Evolutionary conservation across 1,139 yeast species (phyloP), one percentile per base, ranked within the genome.

Genomic region (Kodamaea derodonti): DNA sequence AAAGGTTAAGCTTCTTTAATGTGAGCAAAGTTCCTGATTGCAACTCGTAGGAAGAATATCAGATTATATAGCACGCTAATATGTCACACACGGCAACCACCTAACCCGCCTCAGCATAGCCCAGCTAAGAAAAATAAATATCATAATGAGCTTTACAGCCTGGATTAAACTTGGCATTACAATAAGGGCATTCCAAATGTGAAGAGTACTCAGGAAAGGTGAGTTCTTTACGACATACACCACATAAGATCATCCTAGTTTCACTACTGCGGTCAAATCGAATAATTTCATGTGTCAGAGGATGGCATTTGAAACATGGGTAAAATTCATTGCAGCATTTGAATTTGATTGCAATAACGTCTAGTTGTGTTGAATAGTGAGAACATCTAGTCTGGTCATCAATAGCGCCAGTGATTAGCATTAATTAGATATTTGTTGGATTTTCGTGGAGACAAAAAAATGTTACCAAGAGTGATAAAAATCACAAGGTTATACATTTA

Each of bases 251-350:
- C 23, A 64, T 67, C 22, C 41, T 2, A 11, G 12, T 24, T n/a
- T 24, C 26, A 24, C 12, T 24, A 13, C 14, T 13, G n/a, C 12
- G 26, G 10, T 12, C 15, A 14, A 12, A 22, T 13, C 33, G 28
- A 14, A 23, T 28, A 9, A 29, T 24, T 6, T 18, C 23, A 29
- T 46, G 42, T 9, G 30, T 34, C 24, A 29, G 26, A 8, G 45
- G 41, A 41, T 69, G 75, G 42, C 75, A 69, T 45, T 64, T 43
- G 46, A 49, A 65, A 47, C 75, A 69, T 2, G 73, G 71, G 39
- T 52, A 69, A 38, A 56, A 69, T 7, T 35, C 12, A 27, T 35
- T 42, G 42, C 75, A 69, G 46, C 75, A 69, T 37, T 56, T 57
- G 48, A 65, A 67, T 41, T 61, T 63, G 35, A 69, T 50, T 13